Evolutionary conservation across 2,329 filamentous ascomycete genomes (phyloP), one percentile per base, ranked within the genome.

Genomic region (Ceratocystis cacaofunesta): DNA sequence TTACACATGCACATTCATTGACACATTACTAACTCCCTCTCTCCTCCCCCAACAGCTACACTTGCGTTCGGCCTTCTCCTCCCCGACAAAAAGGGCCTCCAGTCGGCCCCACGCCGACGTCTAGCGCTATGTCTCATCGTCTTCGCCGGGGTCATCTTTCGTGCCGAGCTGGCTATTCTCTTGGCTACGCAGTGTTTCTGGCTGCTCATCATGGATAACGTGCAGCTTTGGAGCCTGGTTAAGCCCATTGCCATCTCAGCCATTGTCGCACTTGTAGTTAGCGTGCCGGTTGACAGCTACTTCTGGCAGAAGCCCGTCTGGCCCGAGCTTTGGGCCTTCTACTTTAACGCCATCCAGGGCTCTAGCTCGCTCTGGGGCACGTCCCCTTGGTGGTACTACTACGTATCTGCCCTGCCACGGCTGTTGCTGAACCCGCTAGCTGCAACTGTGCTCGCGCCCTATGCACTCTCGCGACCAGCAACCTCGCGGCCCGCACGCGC

Each of bases 231-330:
- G n/a, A 76, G 78, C 41, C 80, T 95, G 67, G 75, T 94, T 52
- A 78, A 82, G 17, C 82, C 88, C 19, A 89, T 90, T 19, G 62
- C 87, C 17, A 74, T 79, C 5, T 87, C 90, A 28, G 82, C 86
- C 17, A 46, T 80, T n/a, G 76, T 87, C 57, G 87, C 89, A 0
- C 80, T 97, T 1, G 69, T 78, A 12, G 76, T 86, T 44, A 91
- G 91, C 0, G 79, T 96, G 15, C 81, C 85, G 1, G 75, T 96
- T 43, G 94, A 99, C 78, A 92, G 89, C 1, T 92, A 91, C 77
- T 95, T 97, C 77, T 99, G 92, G 94, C 90, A 92, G 72, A 83
- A 82, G 68, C 82, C 81, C 1, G 76, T 95, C 36, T 99, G 94
- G 94, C 92, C 94, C 0, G 94, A 99, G 74, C 84, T 95, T 68